Evolutionary conservation across 1,139 yeast species (phyloP).

Genomic region (Zygoascus meyerae): DNA sequence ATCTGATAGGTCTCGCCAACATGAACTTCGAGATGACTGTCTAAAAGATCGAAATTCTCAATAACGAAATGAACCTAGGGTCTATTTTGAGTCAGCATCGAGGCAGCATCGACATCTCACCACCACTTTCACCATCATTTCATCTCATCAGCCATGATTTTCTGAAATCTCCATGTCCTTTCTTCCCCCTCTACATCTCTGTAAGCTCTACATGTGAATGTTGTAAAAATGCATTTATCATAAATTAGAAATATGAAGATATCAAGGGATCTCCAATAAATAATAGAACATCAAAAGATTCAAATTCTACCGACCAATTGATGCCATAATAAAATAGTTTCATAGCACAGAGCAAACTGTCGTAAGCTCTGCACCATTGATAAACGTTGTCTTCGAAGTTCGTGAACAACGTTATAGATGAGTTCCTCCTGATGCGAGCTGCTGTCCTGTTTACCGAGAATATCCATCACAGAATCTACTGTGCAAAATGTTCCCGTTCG

Average conservation of each 20-base stretch:
- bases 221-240: too few relatives aligned
- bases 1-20: too few relatives aligned
- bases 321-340: conserved; percentile 37
- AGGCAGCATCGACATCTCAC: too few relatives aligned
- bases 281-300: not conserved
- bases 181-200: too few relatives aligned
- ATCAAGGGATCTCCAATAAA: not conserved
- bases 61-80: too few relatives aligned
- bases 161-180: too few relatives aligned
- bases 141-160: too few relatives aligned
- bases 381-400: conserved; percentile 62
- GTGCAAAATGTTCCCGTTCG: conserved; percentile 84
- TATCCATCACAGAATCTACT: conserved; percentile 57
- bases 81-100: too few relatives aligned
- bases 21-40: too few relatives aligned
- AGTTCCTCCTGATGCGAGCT: conserved; percentile 39
- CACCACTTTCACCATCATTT: too few relatives aligned
- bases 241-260: not conserved
- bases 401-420: conserved; percentile 50
- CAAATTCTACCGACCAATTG: conserved; percentile 4
- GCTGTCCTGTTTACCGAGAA: conserved; percentile 29
- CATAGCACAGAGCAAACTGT: conserved; percentile 71
- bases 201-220: too few relatives aligned
- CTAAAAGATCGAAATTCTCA: too few relatives aligned
- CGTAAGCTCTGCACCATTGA: conserved; percentile 80